Conservation (phyloP, 2,329 filamentous ascomycete genomes). For the Elsinoe perseae region DNA sequence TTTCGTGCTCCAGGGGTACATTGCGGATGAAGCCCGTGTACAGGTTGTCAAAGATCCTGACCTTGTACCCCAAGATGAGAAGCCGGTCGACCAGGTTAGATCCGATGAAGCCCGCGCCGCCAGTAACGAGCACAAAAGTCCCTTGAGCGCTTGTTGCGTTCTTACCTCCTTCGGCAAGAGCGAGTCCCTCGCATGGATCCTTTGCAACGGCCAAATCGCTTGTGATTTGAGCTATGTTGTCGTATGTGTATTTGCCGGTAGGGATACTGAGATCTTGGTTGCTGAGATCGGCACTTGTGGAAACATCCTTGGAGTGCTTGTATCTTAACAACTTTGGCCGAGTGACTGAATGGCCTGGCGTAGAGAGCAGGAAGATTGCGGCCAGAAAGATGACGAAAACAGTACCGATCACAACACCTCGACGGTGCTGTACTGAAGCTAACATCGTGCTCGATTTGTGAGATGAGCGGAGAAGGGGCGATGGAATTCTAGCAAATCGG, state of each 20-base stretch:
- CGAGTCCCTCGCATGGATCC: background rate
- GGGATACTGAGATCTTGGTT: background rate
- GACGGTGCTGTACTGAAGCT: background rate
- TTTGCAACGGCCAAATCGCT: background rate
- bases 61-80: conserved; percentile 24
- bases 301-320: background rate
- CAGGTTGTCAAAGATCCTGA: conserved; percentile 16
- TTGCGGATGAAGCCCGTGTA: background rate
- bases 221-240: background rate
- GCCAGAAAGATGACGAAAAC: background rate
- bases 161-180: background rate
- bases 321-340: background rate
- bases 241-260: background rate
- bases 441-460: background rate
- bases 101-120: conserved; percentile 25
- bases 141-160: background rate
- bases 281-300: background rate
- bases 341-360: background rate
- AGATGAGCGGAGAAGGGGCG: background rate
- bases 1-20: background rate
- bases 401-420: background rate
- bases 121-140: conserved; percentile 25
- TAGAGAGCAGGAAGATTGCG: background rate
- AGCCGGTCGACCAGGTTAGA: conserved; percentile 27
- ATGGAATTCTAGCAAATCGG: background rate